phyloP scores from a whole-genome alignment of 2,329 filamentous ascomycete species.

The Pseudomassariella vexata region DNA sequence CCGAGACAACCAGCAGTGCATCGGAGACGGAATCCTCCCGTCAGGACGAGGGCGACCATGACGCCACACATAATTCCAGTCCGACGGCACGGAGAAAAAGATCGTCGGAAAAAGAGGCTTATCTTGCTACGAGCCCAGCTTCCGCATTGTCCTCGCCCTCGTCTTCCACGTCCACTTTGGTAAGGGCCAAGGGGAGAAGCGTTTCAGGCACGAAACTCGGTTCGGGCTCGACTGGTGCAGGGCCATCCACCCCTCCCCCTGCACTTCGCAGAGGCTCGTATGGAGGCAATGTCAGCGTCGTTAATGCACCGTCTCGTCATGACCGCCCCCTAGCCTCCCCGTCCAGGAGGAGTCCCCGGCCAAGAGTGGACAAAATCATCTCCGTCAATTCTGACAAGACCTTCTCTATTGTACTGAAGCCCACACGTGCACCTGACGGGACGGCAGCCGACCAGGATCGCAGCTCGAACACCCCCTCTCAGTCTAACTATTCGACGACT shows the following conservation, averaged over 20 bases:
- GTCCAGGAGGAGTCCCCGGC: slow-evolving; percentile 23
- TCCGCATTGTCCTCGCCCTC: slow-evolving; percentile 28
- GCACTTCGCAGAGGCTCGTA: slow-evolving; percentile 29
- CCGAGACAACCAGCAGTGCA: slow-evolving; percentile 10
- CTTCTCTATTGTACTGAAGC: slow-evolving; percentile 43
- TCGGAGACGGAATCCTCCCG: slow-evolving; percentile 9
- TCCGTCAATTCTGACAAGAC: slow-evolving; percentile 52
- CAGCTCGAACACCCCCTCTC: slow-evolving; percentile 33
- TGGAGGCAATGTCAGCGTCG: slow-evolving; percentile 29
- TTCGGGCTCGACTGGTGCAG: slow-evolving; percentile 24
- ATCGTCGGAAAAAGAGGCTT: slow-evolving; percentile 17
- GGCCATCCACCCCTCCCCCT: slow-evolving; percentile 30
- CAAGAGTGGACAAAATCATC: slow-evolving; percentile 39
- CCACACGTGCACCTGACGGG: slow-evolving; percentile 17
- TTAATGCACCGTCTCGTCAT: slow-evolving; percentile 29
- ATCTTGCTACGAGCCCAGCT: slow-evolving; percentile 18
- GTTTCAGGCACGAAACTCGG: slow-evolving; percentile 42
- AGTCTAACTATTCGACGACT: slow-evolving; percentile 38
- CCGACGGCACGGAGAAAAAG: slow-evolving; percentile 16
- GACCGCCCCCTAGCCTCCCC: slow-evolving; percentile 17
- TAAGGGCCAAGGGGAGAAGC: slow-evolving; percentile 25
- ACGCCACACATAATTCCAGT: slow-evolving; percentile 11
- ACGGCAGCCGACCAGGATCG: too few species aligned
- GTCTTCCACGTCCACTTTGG: slow-evolving; percentile 28
- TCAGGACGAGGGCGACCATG: slow-evolving; percentile 12